phyloP scores from a whole-genome alignment of 2,329 filamentous ascomycete genomes.

The Drechslerella dactyloides region DNA sequence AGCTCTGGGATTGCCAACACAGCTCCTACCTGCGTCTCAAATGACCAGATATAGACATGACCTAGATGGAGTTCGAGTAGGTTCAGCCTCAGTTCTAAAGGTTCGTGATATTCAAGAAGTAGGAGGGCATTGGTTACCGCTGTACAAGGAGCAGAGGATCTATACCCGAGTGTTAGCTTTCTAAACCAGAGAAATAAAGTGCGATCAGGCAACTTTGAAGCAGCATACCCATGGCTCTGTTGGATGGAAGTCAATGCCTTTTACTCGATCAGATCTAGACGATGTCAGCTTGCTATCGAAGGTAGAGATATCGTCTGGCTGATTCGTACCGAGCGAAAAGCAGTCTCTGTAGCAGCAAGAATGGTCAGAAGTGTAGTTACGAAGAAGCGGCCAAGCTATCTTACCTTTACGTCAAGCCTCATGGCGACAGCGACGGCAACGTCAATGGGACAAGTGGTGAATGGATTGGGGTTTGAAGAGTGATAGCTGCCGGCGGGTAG shows the following conservation, averaged over 20 bases:
- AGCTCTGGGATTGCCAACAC: not conserved
- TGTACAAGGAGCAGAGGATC: constrained; percentile 92
- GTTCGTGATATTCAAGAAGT: not conserved
- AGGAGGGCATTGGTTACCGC: constrained; percentile 67
- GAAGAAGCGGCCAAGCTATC: not conserved
- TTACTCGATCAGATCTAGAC: constrained; percentile 83
- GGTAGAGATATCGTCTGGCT: not conserved
- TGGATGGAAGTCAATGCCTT: constrained; percentile 95
- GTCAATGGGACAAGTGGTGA: constrained; percentile 3
- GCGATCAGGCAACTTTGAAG: constrained; percentile 7
- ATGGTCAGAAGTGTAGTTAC: constrained; percentile 7
- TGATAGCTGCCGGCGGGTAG: constrained; percentile 23
- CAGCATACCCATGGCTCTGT: constrained; percentile 85
- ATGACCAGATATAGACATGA: constrained; percentile 99
- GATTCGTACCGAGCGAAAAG: constrained; percentile 47
- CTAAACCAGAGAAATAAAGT: not conserved
- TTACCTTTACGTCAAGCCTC: constrained; percentile 50
- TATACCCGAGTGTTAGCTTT: constrained; percentile 52
- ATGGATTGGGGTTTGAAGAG: not conserved
- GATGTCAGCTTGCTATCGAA: constrained; percentile 9
- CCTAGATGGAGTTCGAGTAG: constrained; percentile 62
- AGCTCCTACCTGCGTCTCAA: constrained; percentile 75
- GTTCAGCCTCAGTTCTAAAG: constrained; percentile 18
- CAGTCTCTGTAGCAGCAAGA: constrained; percentile 27
- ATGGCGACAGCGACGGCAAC: constrained; percentile 22